These are phyloP conservation scores for Russula olivacea DNA, from an alignment of 768 basidiomycete genomes.

Conservation along the genomic window DNA sequence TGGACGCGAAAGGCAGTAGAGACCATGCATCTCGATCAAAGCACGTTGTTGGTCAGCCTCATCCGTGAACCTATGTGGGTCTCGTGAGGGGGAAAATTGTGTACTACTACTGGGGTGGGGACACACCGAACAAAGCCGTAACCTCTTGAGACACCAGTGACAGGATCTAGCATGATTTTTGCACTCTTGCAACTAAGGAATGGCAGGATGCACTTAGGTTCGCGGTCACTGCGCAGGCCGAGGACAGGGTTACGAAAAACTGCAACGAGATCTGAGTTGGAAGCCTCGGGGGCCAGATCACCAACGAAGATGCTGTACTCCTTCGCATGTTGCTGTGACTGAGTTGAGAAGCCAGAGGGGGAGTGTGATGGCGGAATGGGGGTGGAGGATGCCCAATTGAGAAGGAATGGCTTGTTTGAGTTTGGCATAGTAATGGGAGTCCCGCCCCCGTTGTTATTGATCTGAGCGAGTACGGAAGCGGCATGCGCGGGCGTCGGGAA, in stretches of 20 bases:
- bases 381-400: slow-evolving; percentile 63
- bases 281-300: slow-evolving; percentile 87
- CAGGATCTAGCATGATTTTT: slow-evolving; percentile 90
- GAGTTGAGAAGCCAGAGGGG: slow-evolving; percentile 34
- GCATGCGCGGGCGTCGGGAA: slow-evolving; percentile 70
- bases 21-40: slow-evolving; percentile 85
- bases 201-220: slow-evolving; percentile 82
- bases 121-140: slow-evolving; percentile 88
- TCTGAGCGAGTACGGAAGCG: slow-evolving; percentile 62
- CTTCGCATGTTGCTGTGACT: slow-evolving; percentile 59
- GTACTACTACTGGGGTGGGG: slow-evolving; percentile 1
- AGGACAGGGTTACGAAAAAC: slow-evolving; percentile 88
- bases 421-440: slow-evolving; percentile 73
- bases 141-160: slow-evolving; percentile 81
- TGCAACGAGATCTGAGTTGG: slow-evolving; percentile 92
- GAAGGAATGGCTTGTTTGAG: slow-evolving; percentile 71
- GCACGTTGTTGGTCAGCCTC: slow-evolving; percentile 87
- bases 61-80: slow-evolving; percentile 65
- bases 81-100: slow-evolving; percentile 22
- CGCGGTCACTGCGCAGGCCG: slow-evolving; percentile 77
- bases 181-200: slow-evolving; percentile 93
- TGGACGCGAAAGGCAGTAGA: slow-evolving; percentile 83
- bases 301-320: slow-evolving; percentile 96
- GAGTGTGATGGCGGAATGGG: slow-evolving; percentile 32
- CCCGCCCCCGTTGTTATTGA: slow-evolving; percentile 43